Evolutionary conservation across 352 stramenopile species (phyloP), one percentile per base, ranked within the genome.

Genomic region (Pythium periplocum): DNA sequence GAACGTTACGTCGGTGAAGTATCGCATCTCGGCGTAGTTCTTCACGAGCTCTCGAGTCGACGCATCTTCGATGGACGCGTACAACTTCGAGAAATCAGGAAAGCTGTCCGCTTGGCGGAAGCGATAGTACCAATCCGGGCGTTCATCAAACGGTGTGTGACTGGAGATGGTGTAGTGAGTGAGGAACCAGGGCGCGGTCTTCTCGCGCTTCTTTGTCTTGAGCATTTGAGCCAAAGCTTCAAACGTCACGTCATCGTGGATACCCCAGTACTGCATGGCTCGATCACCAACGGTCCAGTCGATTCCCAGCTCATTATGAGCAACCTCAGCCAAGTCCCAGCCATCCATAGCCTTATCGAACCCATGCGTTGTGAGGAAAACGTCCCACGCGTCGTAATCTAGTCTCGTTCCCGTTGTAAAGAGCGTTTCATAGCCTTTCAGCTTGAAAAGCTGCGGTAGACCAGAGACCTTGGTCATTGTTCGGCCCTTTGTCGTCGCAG

Each of bases 81-180:
- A 87, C 7, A 87, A 48, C 3, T 64, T 45, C 12, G 68, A 69
- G 44, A 86, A 83, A 35, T 69, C 57, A 1, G 72, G 62, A 12
- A 86, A 67, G 9, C 55, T 37, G 31, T 55, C 33, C n/a, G 45
- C 48, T 32, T 71, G 48, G 2, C 45, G 32, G 35, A 75, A 70
- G 32, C 75, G 63, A 40, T 76, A 76, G 59, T 75, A 87, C 78
- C 78, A 90, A 34, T 78, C 66, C 1, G 74, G 76, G 0, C 65
- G 66, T 32, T 83, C 72, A n/a, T 83, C 56, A 47, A 87, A 90
- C 36, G 72, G 72, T 33, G 71, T 66, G 51, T 89, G 78, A 59
- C 74, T 89, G 55, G 78, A 89, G 58, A 89, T 89, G 30, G 78
- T 89, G 47, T 85, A 89, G 48, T 87, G 78, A 9, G 60, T 84